Evolutionary conservation across 2,329 filamentous ascomycete genomes (phyloP).

Genomic region (Aureobasidium leucospermi): DNA sequence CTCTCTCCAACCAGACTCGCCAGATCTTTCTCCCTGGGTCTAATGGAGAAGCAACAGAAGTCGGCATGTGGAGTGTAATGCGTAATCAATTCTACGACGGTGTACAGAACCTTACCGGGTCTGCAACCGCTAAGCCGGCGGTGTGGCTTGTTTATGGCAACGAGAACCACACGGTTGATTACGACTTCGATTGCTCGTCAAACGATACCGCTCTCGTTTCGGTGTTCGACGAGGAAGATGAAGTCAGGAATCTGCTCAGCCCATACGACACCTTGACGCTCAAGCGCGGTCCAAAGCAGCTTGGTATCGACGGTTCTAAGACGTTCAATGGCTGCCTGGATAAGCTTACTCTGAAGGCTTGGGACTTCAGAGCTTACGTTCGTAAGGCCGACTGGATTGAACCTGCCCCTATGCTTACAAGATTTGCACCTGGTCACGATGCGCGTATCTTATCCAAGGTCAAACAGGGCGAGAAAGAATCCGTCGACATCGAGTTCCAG

Average conservation of each 20-base stretch:
- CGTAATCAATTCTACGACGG: conserved; percentile 41
- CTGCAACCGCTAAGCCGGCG: conserved; percentile 28
- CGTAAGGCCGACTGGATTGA: conserved; percentile 43
- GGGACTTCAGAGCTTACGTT: conserved; percentile 55
- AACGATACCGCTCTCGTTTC: conserved; percentile 45
- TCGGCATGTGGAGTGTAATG: conserved; percentile 54
- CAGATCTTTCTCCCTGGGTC: conserved; percentile 47
- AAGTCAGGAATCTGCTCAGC: conserved; percentile 56
- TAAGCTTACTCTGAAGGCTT: conserved; percentile 46
- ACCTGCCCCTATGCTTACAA: conserved; percentile 52
- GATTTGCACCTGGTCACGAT: conserved; percentile 56
- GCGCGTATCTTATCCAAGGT: conserved; percentile 45
- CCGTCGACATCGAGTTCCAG: conserved; percentile 46
- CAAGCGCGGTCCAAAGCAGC: conserved; percentile 36
- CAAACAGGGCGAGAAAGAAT: conserved; percentile 31
- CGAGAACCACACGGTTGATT: conserved; percentile 41
- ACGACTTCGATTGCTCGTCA: conserved; percentile 50
- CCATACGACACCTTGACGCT: conserved; percentile 52
- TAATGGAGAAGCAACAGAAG: conserved; percentile 46
- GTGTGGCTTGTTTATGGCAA: conserved; percentile 50
- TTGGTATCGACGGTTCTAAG: conserved; percentile 42
- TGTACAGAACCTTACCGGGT: conserved; percentile 40
- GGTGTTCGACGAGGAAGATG: conserved; percentile 47
- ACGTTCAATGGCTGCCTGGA: conserved; percentile 50
- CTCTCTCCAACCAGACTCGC: conserved; percentile 51